A percentile compares a stretch with the other conserved stretches of the same genome.
Evolutionary conservation across 2,329 filamentous ascomycete genomes (phyloP).

Genomic region (Aspergillus terreus): DNA sequence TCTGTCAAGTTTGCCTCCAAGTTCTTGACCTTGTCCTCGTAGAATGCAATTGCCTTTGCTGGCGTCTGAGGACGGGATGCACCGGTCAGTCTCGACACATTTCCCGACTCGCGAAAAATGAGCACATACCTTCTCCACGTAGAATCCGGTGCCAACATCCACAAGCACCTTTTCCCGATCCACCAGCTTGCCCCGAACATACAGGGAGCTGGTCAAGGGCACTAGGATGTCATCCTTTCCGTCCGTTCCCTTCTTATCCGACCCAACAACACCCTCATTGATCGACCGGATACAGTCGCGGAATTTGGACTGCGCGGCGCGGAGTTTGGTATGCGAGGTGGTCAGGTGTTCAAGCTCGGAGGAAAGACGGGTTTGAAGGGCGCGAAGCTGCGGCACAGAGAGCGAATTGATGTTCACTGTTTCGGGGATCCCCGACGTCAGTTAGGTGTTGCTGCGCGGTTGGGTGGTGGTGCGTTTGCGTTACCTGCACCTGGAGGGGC

Average conservation of each 20-base stretch:
- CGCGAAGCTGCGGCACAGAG: conserved; percentile 76
- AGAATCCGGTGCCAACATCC: conserved; percentile 90
- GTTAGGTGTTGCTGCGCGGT: not conserved
- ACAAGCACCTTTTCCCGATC: conserved; percentile 76
- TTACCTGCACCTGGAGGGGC: conserved; percentile 19
- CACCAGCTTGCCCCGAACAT: conserved; percentile 79
- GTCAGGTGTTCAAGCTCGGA: conserved; percentile 94
- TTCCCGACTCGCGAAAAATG: not conserved
- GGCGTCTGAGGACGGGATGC: conserved; percentile 40
- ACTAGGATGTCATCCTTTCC: conserved; percentile 64
- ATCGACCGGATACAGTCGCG: conserved; percentile 82
- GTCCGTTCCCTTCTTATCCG: conserved; percentile 30
- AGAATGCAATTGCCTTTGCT: conserved; percentile 62
- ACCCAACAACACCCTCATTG: conserved; percentile 50
- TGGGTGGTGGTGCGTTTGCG: not conserved
- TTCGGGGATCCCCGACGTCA: not conserved
- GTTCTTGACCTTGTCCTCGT: conserved; percentile 64
- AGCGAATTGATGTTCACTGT: conserved; percentile 69
- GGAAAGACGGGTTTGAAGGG: conserved; percentile 94
- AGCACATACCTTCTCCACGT: conserved; percentile 74
- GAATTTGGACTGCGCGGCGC: conserved; percentile 87
- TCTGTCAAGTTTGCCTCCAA: conserved; percentile 62
- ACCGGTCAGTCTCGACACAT: conserved; percentile 3
- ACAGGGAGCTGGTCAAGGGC: conserved; percentile 91
- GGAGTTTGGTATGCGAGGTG: conserved; percentile 81